These are phyloP conservation scores for Auricularia sp. DNA, from an alignment of 768 basidiomycete species.

Conservation along the genomic window DNA sequence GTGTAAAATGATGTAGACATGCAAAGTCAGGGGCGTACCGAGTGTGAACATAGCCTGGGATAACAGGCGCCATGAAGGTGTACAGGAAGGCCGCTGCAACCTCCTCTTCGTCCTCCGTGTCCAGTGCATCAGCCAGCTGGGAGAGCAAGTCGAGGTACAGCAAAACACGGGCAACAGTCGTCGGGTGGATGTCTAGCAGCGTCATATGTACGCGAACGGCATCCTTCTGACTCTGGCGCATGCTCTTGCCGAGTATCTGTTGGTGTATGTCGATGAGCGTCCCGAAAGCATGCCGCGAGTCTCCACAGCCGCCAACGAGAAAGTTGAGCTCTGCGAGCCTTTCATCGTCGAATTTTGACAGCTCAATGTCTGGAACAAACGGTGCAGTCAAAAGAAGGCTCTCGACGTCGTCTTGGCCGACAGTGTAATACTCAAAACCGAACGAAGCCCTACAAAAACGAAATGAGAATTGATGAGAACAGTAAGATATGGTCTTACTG, in stretches of 20 bases:
- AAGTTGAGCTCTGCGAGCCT: conserved; percentile 15
- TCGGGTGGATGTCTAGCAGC: conserved; percentile 18
- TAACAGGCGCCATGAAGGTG: conserved; percentile 13
- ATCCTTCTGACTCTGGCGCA: conserved; percentile 10
- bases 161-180: conserved; percentile 17
- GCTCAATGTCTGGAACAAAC: conserved; percentile 12
- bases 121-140: conserved; percentile 9
- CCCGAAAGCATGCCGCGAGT: conserved; percentile 19
- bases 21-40: conserved; percentile 9
- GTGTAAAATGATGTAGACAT: not conserved
- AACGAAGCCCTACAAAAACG: not conserved
- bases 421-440: not conserved
- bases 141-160: conserved; percentile 16
- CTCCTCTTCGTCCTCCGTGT: conserved; percentile 9
- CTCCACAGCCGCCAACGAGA: conserved; percentile 20
- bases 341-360: conserved; percentile 10
- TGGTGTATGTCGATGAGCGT: conserved; percentile 17
- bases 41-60: conserved; percentile 14
- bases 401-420: conserved; percentile 19
- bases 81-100: conserved; percentile 18
- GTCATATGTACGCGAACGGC: conserved; percentile 15
- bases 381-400: conserved; percentile 21
- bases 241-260: not conserved
- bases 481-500: not conserved
- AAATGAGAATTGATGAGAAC: not conserved